Base-by-base conservation (phyloP, 2,329 filamentous ascomycete species). In the Xylariales sp. region DNA sequence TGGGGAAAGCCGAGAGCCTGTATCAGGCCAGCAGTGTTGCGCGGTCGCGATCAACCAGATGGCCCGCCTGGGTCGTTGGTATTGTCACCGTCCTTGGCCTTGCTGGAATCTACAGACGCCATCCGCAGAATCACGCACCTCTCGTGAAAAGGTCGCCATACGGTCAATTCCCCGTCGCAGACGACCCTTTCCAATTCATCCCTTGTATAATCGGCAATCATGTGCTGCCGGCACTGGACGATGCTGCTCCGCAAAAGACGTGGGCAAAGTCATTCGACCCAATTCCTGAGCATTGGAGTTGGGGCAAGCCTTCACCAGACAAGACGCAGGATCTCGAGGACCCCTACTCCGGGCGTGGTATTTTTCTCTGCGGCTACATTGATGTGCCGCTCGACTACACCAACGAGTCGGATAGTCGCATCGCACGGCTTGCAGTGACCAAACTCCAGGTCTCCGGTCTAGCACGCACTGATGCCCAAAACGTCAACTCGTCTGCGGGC, bases 391-490 rank as follows among this genome's bases (percentile, higher is more conserved):
- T 73, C 4, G 69, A 74, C 52, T 71, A 71, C 50, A 66, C 61
- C 34, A 72, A 73, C 51, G 37, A 55, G 18, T 63, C 66, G 1
- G 69, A 73, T 35, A 8, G 37, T 2, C 67, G 70, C 31, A 69
- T 72, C 38, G 57, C 54, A 18, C 67, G 71, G 4, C 62, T 73
- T 3, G 69, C 71, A n/a, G 61, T 74, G 27, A 71, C 67, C 24
- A 74, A 71, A 48, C 68, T 62, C 42, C 71, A 73, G 35, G 68
- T 71, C 8, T 70, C 68, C 0, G 70, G 70, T 4, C 61, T 73
- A 11, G 57, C 59, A 4, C 58, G 49, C 2, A 10, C 42, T 3
- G 48, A 56, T 37, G 48, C 42, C 21, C 16, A 12, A 27, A 8
- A 29, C 40, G 46, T 36, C 8, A 32, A 15, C 34, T 43, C 46